Percentiles rank a stretch among this genome's conserved stretches.
phyloP scores from a whole-genome alignment of 768 basidiomycete species.

The Amylocystis lapponica region DNA sequence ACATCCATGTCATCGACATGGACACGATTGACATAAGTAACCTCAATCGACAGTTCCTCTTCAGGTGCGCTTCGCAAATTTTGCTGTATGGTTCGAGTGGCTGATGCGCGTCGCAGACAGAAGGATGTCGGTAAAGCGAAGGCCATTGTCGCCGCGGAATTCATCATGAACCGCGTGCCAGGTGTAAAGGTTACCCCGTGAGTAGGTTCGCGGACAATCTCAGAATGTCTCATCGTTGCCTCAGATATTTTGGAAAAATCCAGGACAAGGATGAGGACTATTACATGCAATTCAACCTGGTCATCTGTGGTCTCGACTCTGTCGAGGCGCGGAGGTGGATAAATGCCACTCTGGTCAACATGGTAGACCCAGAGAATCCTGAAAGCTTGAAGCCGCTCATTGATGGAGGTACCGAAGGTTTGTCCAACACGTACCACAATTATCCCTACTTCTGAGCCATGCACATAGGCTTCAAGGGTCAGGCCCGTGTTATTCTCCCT shows the following conservation, averaged over 20 bases:
- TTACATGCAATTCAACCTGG: conserved; percentile 94
- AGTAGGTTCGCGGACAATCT: conserved; percentile 25
- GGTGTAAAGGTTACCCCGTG: conserved; percentile 97
- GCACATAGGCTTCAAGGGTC: conserved; percentile 88
- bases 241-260: conserved; percentile 92
- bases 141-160: conserved; percentile 90
- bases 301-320: conserved; percentile 96
- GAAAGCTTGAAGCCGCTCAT: conserved; percentile 95
- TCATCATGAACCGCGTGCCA: conserved; percentile 93
- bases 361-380: conserved; percentile 89
- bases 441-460: neutral
- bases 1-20: conserved; percentile 99
- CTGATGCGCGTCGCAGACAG: conserved; percentile 38
- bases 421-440: neutral
- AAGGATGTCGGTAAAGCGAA: conserved; percentile 94
- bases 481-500: conserved; percentile 94
- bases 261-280: conserved; percentile 96
- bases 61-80: conserved; percentile 53
- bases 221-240: conserved; percentile 2
- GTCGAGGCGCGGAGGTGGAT: conserved; percentile 98
- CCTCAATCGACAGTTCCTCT: conserved; percentile 95
- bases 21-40: conserved; percentile 99
- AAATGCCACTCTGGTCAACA: conserved; percentile 92
- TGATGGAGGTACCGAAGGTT: conserved; percentile 98
- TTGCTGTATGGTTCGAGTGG: neutral